phyloP scores from a whole-genome alignment of 345 rosid genomes.

The Clausena lansium region DNA sequence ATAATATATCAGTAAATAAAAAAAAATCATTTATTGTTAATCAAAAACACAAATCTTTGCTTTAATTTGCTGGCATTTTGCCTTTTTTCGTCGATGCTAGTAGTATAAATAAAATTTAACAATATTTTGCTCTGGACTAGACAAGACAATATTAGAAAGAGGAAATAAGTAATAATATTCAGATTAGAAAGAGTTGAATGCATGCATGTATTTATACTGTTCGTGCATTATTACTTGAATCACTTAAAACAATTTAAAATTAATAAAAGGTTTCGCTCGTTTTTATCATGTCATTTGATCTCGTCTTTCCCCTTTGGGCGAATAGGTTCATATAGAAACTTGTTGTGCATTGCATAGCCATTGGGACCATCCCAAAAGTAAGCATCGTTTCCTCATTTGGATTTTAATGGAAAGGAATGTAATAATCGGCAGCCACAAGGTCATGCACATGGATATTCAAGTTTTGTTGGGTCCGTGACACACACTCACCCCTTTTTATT shows the following conservation, averaged over 20 bases:
- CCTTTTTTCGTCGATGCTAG: not conserved
- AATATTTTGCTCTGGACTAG: too few species aligned
- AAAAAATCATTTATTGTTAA: too few species aligned
- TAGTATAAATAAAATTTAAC: too few species aligned
- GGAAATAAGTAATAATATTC: too few species aligned
- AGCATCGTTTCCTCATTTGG: not conserved
- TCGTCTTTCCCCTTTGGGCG: not conserved
- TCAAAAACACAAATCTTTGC: not conserved
- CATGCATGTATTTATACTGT: not conserved
- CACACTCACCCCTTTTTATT: not conserved
- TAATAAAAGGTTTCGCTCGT: not conserved
- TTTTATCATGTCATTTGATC: not conserved
- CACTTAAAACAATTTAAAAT: too few species aligned
- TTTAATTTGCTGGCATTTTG: not conserved
- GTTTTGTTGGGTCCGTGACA: not conserved
- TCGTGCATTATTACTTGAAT: too few species aligned
- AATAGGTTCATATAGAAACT: not conserved
- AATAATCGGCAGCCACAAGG: not conserved
- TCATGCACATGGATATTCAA: not conserved
- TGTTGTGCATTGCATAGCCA: not conserved
- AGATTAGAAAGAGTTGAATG: too few species aligned
- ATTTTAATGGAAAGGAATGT: conserved; percentile 6
- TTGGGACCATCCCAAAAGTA: not conserved
- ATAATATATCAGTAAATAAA: too few species aligned
- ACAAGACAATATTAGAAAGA: too few species aligned